Evolutionary conservation across 2,329 filamentous ascomycete genomes (phyloP).

Genomic region (Sporothrix euskadiensis): DNA sequence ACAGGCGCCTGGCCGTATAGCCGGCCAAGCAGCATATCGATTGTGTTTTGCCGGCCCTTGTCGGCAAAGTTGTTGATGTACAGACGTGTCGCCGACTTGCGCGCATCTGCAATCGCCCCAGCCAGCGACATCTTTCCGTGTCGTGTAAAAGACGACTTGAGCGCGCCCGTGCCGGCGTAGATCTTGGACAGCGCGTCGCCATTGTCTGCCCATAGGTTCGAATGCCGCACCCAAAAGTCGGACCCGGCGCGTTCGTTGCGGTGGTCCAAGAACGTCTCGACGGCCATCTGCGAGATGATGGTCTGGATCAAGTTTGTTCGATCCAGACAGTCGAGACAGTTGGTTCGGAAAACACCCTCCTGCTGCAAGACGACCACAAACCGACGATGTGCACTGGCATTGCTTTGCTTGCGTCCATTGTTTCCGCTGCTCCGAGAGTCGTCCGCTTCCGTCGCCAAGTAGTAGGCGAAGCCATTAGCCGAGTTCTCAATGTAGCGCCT

Average conservation of each 20-base stretch:
- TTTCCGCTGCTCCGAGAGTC: constrained; percentile 46
- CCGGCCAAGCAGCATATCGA: constrained; percentile 86
- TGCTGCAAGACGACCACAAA: constrained; percentile 79
- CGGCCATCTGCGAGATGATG: constrained; percentile 89
- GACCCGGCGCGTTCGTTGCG: constrained; percentile 66
- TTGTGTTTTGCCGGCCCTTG: constrained; percentile 88
- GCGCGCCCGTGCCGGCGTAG: constrained; percentile 91
- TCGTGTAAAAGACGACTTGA: constrained; percentile 93
- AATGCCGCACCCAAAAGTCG: constrained; percentile 91
- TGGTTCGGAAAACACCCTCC: constrained; percentile 92
- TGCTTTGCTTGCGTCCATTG: constrained; percentile 5
- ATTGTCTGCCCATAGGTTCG: constrained; percentile 94
- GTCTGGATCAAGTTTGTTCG: constrained; percentile 95
- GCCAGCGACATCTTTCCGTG: constrained; percentile 94
- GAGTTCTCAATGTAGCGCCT: constrained; percentile 74
- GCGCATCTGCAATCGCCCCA: constrained; percentile 88
- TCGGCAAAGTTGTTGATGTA: constrained; percentile 99
- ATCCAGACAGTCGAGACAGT: constrained; percentile 94
- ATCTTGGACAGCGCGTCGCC: constrained; percentile 92
- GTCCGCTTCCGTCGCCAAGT: constrained; percentile 71
- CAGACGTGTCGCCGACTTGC: constrained; percentile 89
- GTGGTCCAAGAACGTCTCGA: constrained; percentile 80
- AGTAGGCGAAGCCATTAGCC: constrained; percentile 89
- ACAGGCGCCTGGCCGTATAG: constrained; percentile 82
- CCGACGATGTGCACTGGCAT: constrained; percentile 40